Base-by-base conservation (phyloP, 805 yeast species). In the Candida vaughaniae region DNA sequence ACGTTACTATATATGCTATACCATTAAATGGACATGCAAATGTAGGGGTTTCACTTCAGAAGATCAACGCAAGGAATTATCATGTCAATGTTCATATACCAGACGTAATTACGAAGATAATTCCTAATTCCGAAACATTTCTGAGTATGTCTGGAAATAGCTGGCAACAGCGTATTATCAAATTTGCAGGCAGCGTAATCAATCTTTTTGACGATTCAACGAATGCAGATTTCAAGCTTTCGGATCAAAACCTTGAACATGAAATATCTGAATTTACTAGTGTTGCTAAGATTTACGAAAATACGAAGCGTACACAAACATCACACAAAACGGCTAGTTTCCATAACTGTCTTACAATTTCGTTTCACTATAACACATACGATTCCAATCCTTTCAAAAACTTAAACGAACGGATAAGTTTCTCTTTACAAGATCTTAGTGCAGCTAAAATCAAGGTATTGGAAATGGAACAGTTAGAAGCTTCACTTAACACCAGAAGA, bases 51-150 rank as follows among this genome's bases (percentile, higher is more conserved):
- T 71, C 77, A 1, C 36, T 69, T 22, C 65, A 58, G 30, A 58
- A 60, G 33, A 41, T 60, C 31, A 66, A 62, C 43, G 44, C 66
- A 8, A 46, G 73, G 26, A 62, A 61, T 35, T 59, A 62, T 38
- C 31, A 43, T 4, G 33, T 71, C 8, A 61, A 65, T 36, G 38
- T 72, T 6, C 77, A 72, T 45, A 45, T 72, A 6, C 71, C 74
- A 3, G 77, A 72, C 45, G 35, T 67, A 4, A 61, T 62, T 7
- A 50, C 71, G 1, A 58, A 49, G 32, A 23, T 69, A 4, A 15
- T 56, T 2, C 75, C 75, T 1, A 46, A 43, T 16, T 48, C 57
- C 16, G 35, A 41, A 4, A 23, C 53, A 2, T 54, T 58, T 35
- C 38, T 39, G 16, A 40, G 39, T 3, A 32, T 40, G 16, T 18